Percentiles rank a stretch among this genome's conserved stretches.
These are phyloP conservation scores for Thalassiosira hispida DNA, from an alignment of 352 stramenopile genomes.

Conservation along the genomic window DNA sequence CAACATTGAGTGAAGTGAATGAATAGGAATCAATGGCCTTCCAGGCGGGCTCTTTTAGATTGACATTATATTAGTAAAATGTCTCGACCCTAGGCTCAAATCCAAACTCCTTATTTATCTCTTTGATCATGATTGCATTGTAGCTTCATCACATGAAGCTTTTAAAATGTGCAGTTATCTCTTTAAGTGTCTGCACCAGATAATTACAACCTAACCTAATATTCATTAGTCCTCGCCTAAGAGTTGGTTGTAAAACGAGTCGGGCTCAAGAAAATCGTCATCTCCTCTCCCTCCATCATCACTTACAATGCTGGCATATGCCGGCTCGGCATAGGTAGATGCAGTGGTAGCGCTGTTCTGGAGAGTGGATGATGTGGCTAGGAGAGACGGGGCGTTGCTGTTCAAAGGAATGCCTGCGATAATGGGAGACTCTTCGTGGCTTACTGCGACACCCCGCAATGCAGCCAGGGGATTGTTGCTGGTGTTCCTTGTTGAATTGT, in stretches of 20 bases:
- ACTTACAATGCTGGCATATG: slow-evolving; percentile 49
- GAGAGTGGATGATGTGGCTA: slow-evolving; percentile 35
- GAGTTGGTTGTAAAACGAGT: slow-evolving; percentile 70
- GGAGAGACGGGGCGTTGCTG: slow-evolving; percentile 45
- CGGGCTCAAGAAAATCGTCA: slow-evolving; percentile 53
- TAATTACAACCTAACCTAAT: neutral
- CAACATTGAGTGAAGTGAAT: too few relatives aligned
- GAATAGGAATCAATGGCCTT: too few relatives aligned
- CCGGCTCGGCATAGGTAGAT: slow-evolving; percentile 35
- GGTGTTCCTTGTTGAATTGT: slow-evolving; percentile 1
- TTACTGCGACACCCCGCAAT: slow-evolving; percentile 20
- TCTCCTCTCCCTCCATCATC: slow-evolving; percentile 41
- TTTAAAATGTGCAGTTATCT: slow-evolving; percentile 2
- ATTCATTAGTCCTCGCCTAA: slow-evolving; percentile 36
- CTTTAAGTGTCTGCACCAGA: neutral
- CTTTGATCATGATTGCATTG: too few relatives aligned
- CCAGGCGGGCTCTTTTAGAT: too few relatives aligned
- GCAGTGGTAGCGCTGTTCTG: slow-evolving; percentile 26
- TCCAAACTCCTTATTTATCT: too few relatives aligned
- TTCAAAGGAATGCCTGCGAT: slow-evolving; percentile 63
- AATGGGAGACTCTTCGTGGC: slow-evolving; percentile 31
- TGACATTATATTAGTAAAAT: too few relatives aligned
- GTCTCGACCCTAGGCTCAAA: too few relatives aligned
- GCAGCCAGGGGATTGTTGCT: slow-evolving; percentile 38
- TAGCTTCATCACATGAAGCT: too few relatives aligned